These are phyloP conservation scores for Fusarium succisae DNA, from an alignment of 2,329 filamentous ascomycete species.

Conservation along the genomic window DNA sequence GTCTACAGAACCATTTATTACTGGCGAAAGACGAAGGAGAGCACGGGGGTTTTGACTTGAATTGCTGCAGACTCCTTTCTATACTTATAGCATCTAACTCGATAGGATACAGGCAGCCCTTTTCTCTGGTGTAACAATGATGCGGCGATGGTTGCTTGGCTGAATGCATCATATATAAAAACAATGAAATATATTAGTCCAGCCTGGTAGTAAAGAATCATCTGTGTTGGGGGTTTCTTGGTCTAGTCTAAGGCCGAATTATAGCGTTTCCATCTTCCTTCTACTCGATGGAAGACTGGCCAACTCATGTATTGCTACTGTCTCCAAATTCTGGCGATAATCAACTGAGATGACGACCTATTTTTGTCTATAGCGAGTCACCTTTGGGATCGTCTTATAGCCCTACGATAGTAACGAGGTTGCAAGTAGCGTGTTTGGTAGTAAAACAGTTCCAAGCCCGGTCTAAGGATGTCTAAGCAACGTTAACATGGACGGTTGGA, in stretches of 20 bases:
- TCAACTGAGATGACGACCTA: not conserved
- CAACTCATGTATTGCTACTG: not conserved
- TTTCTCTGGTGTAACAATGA: not conserved
- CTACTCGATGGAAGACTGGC: not conserved
- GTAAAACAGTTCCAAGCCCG: not conserved
- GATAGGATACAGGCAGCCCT: not conserved
- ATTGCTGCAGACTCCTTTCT: not conserved
- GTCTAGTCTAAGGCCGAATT: not conserved
- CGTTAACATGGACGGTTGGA: not conserved
- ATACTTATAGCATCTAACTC: not conserved
- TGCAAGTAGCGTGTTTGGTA: not conserved
- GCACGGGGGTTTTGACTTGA: not conserved
- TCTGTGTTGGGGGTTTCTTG: too few species aligned
- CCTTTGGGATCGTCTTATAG: too few species aligned
- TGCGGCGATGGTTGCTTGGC: not conserved
- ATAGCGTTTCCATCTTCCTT: not conserved
- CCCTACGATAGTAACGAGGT: not conserved
- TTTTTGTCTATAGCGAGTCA: not conserved
- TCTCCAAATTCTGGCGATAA: not conserved
- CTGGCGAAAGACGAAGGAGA: not conserved
- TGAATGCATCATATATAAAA: too few species aligned
- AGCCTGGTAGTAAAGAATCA: too few species aligned
- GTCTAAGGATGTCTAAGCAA: not conserved
- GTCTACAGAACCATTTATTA: not conserved
- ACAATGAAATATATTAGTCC: not conserved